Conservation (phyloP, 257 asterid genomes). For the Echium plantagineum region DNA sequence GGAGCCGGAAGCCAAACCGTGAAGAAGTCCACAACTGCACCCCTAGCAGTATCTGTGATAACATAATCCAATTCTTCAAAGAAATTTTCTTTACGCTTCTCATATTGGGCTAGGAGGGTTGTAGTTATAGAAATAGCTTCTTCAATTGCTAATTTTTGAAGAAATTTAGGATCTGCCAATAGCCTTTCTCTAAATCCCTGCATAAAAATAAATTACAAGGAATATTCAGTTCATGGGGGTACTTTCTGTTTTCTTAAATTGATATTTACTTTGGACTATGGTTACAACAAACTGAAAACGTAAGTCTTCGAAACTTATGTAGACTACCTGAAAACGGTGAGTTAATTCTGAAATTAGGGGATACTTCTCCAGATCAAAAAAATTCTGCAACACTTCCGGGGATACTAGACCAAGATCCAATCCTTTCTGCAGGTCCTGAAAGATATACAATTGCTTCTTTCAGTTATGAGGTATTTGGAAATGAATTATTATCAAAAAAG, state of each 20-base stretch:
- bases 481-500: no score
- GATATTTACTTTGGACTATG: neutral
- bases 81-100: slow-evolving; percentile 75
- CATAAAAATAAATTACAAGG: slow-evolving; percentile 14
- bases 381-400: slow-evolving; percentile 88
- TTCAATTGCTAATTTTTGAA: slow-evolving; percentile 85
- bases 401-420: slow-evolving; percentile 92
- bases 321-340: slow-evolving; percentile 63
- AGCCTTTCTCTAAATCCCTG: slow-evolving; percentile 95
- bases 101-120: slow-evolving; percentile 79
- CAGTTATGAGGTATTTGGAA: neutral
- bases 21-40: slow-evolving; percentile 81
- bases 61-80: slow-evolving; percentile 87
- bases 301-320: neutral
- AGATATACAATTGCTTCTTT: neutral
- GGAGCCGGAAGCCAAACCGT: slow-evolving; percentile 99
- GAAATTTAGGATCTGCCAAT: slow-evolving; percentile 88
- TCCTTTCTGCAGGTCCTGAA: slow-evolving; percentile 88
- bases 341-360: slow-evolving; percentile 64
- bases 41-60: slow-evolving; percentile 67
- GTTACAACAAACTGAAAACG: neutral
- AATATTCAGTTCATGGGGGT: slow-evolving; percentile 4
- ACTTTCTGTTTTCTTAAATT: neutral
- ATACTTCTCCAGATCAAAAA: slow-evolving; percentile 78
- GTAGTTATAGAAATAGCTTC: slow-evolving; percentile 91